Conservation (phyloP, 2,329 filamentous ascomycete species). For the Aspergillus aculeatinus region DNA sequence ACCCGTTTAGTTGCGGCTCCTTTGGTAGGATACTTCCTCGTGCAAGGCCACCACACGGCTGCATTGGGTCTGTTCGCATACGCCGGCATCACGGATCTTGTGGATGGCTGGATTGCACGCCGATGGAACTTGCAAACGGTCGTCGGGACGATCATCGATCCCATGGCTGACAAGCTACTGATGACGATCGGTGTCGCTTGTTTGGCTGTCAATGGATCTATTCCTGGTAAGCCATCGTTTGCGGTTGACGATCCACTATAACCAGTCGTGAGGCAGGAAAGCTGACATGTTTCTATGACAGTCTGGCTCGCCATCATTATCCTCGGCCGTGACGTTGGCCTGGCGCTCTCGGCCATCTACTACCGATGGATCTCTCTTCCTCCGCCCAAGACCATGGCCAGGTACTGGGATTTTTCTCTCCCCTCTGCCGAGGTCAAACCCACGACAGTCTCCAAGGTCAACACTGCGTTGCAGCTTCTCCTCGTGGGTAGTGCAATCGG, state of each 20-base stretch:
- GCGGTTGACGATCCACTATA: background rate
- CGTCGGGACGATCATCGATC: slow-evolving; percentile 90
- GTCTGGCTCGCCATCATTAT: slow-evolving; percentile 89
- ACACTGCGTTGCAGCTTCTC: slow-evolving; percentile 86
- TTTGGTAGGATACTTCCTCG: slow-evolving; percentile 80
- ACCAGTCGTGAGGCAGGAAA: background rate
- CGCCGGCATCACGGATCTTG: slow-evolving; percentile 83
- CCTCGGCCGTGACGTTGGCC: slow-evolving; percentile 78
- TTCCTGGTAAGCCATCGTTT: slow-evolving; percentile 63
- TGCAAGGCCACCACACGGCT: slow-evolving; percentile 75
- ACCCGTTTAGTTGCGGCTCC: slow-evolving; percentile 81
- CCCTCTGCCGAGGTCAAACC: slow-evolving; percentile 53
- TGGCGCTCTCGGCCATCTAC: slow-evolving; percentile 85
- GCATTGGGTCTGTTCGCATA: slow-evolving; percentile 88
- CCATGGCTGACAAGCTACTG: slow-evolving; percentile 93
- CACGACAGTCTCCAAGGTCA: slow-evolving; percentile 60
- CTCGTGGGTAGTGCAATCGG: slow-evolving; percentile 83
- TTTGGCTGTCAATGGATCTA: slow-evolving; percentile 74
- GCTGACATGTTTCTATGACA: slow-evolving; percentile 31
- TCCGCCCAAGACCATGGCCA: slow-evolving; percentile 82
- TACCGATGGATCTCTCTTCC: slow-evolving; percentile 94
- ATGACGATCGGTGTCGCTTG: slow-evolving; percentile 93
- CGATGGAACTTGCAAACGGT: slow-evolving; percentile 87
- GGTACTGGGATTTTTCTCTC: slow-evolving; percentile 97
- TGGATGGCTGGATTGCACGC: slow-evolving; percentile 92